A percentile compares a stretch with the other conserved stretches of the same genome.
Conservation (phyloP, 2,329 filamentous ascomycete species). For the Phaeomoniella chlamydospora region DNA sequence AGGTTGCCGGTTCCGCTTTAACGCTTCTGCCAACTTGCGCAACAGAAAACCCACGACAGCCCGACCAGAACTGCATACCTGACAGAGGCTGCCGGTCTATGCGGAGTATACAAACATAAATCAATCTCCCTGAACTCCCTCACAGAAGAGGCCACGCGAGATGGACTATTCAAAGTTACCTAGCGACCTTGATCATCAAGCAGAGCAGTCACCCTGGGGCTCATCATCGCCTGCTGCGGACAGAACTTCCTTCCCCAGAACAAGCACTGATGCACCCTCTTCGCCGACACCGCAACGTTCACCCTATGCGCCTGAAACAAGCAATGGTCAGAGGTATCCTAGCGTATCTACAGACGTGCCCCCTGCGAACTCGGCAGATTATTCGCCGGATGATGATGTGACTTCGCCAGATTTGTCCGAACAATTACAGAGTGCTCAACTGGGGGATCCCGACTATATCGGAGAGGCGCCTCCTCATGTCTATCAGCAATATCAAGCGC, state of each 20-base stretch:
- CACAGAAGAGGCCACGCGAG: not conserved
- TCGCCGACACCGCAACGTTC: slow-evolving; percentile 24
- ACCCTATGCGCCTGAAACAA: slow-evolving; percentile 14
- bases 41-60: too few species aligned
- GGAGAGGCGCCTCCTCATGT: slow-evolving; percentile 5
- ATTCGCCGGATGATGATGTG: slow-evolving; percentile 7
- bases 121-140: not conserved
- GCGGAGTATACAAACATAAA: not conserved
- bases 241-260: slow-evolving; percentile 22
- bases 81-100: not conserved
- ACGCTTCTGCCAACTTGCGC: too few species aligned
- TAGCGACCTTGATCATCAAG: slow-evolving; percentile 43
- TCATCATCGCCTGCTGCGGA: slow-evolving; percentile 41
- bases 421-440: slow-evolving; percentile 23
- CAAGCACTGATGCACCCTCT: slow-evolving; percentile 21
- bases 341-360: slow-evolving; percentile 4
- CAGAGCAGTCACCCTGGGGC: slow-evolving; percentile 48
- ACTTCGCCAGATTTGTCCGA: slow-evolving; percentile 29
- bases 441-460: slow-evolving; percentile 20
- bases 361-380: slow-evolving; percentile 3
- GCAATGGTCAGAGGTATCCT: slow-evolving; percentile 6
- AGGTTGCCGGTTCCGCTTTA: too few species aligned
- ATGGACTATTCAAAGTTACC: slow-evolving; percentile 55
- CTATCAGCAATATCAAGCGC: slow-evolving; percentile 21
- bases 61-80: too few species aligned